Evolutionary conservation across 345 rosid species (phyloP), one percentile per base, ranked within the genome.

Genomic region (Arabidopsis arenosa): DNA sequence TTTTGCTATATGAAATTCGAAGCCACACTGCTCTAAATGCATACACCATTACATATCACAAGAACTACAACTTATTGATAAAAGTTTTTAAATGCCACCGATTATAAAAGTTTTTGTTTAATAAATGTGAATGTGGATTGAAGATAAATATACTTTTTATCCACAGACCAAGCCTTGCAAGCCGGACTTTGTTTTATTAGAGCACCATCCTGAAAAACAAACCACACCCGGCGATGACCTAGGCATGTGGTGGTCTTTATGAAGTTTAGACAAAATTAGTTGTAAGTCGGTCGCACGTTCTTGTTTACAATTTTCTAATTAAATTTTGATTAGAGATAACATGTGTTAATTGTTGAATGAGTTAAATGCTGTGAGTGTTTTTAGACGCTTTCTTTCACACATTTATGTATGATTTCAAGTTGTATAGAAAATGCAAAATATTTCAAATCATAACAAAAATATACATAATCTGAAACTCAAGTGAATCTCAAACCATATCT

Each of bases 281-380:
- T 55, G 66, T 7, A 66, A 56, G 78, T 66, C 48, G 66, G 78
- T 74, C 33, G 66, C 78, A 75, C 78, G 78, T 75, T 75, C 72
- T 15, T 56, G 41, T 56, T 45, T 55, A 32, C 65, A 10, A 7
- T 0, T 9, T 49, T 47, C 41, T 7, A 7, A 63, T 28, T 41
- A 15, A 1, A 10, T 17, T 45, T 30, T 54, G 28, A 40, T 64
- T 63, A 54, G 37, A 1, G 26, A 54, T 43, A 15, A 33, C 35
- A 33, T 45, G 66, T 47, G 66, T 48, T 65, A 4, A 64, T 65
- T 23, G 66, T 64, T 64, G 65, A 64, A 74, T 8, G 17, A 35
- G 64, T 65, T 37, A 55, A 55, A 9, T 55, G 71, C 48, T 64
- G 21, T 5, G 4, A 40, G 58, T 37, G 10, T 17, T 28, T 28